These are phyloP conservation scores for Odontarrhena argentea DNA, from an alignment of 345 rosid species.

Conservation along the genomic window DNA sequence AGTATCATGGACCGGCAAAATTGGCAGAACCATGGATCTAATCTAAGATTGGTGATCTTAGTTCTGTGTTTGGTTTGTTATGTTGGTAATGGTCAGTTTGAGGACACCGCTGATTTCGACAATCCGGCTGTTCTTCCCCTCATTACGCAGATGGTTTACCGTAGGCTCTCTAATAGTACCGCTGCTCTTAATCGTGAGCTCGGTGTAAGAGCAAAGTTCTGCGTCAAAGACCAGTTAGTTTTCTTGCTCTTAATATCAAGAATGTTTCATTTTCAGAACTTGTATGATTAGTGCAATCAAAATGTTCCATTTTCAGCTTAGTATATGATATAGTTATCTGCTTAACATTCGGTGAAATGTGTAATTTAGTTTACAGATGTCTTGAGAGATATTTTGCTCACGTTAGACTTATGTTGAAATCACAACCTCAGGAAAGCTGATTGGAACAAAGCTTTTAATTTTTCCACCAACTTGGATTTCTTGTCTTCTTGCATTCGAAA, in stretches of 20 bases:
- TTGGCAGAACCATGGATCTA: constrained; percentile 40
- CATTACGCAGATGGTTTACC: constrained; percentile 49
- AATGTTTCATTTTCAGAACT: neutral
- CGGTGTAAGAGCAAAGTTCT: constrained; percentile 56
- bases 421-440: constrained; percentile 73
- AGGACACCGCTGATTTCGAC: constrained; percentile 45
- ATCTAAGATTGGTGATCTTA: constrained; percentile 46
- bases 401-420: constrained; percentile 8
- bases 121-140: constrained; percentile 62
- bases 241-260: neutral
- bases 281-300: neutral
- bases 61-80: constrained; percentile 44
- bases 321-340: constrained; percentile 1
- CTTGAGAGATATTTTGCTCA: constrained; percentile 11
- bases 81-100: constrained; percentile 53
- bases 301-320: constrained; percentile 1
- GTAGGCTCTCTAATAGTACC: constrained; percentile 62
- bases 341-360: constrained; percentile 4
- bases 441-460: constrained; percentile 83
- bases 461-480: constrained; percentile 73
- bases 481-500: constrained; percentile 60
- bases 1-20: constrained; percentile 39
- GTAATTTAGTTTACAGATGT: constrained; percentile 6
- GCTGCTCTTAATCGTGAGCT: constrained; percentile 51
- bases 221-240: constrained; percentile 76